Evolutionary conservation across 2,329 filamentous ascomycete species (phyloP).

Genomic region (Colletotrichum karsti): DNA sequence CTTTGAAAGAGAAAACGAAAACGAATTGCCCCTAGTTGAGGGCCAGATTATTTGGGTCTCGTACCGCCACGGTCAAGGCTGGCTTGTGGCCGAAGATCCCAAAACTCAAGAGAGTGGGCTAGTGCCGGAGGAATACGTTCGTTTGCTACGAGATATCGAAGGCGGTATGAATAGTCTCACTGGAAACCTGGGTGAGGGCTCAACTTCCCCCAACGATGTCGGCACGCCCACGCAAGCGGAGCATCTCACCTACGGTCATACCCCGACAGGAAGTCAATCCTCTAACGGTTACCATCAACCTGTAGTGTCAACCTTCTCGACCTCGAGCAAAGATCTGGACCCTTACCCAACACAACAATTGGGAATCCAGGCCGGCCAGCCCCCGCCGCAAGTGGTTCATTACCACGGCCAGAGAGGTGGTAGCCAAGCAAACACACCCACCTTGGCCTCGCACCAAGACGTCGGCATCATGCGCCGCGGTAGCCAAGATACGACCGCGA

Average conservation of each 20-base stretch:
- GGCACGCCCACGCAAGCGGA: conserved; percentile 71
- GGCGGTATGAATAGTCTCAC: conserved; percentile 82
- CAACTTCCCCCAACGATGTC: conserved; percentile 61
- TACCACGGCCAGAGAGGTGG: conserved; percentile 75
- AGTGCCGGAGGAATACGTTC: conserved; percentile 96
- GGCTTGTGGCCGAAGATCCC: conserved; percentile 96
- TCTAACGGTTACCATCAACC: conserved; percentile 75
- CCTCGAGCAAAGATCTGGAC: conserved; percentile 74
- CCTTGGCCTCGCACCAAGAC: conserved; percentile 61
- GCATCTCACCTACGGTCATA: conserved; percentile 43
- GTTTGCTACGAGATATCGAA: conserved; percentile 90
- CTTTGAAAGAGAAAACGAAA: conserved; percentile 94
- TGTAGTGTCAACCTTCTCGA: conserved; percentile 74
- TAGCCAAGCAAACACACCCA: conserved; percentile 73
- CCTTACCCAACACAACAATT: conserved; percentile 73
- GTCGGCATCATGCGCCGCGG: conserved; percentile 53
- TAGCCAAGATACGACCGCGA: conserved; percentile 53
- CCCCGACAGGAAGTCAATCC: conserved; percentile 29
- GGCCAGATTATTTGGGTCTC: conserved; percentile 97
- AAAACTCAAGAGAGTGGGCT: conserved; percentile 93
- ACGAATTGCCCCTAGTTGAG: conserved; percentile 90
- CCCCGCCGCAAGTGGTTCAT: conserved; percentile 72
- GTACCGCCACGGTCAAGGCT: conserved; percentile 95
- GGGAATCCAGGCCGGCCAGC: conserved; percentile 68
- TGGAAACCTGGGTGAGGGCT: conserved; percentile 64